Evolutionary conservation across 257 asterid species (phyloP).

Genomic region (Primulina tabacum): DNA sequence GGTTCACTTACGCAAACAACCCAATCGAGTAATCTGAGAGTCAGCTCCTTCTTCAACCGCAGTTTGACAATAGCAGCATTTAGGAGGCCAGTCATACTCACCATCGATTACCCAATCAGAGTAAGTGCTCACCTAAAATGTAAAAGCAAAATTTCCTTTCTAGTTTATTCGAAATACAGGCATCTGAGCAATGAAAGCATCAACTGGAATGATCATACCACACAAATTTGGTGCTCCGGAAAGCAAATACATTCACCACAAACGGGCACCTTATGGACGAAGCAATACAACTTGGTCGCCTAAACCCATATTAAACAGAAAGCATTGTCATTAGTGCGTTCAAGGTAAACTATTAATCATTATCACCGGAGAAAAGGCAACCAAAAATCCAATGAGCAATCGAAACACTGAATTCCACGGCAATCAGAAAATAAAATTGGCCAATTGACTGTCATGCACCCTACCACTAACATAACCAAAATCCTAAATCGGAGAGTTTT

Average conservation of each 20-base stretch:
- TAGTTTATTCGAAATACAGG: background rate
- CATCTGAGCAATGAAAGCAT: background rate
- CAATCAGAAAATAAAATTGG: background rate
- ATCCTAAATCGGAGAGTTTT: conserved; percentile 7
- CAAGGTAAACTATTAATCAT: conserved; percentile 12
- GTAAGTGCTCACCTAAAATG: conserved; percentile 64
- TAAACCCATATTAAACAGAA: conserved; percentile 35
- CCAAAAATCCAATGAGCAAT: background rate
- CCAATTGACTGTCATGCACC: background rate
- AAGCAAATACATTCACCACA: conserved; percentile 97
- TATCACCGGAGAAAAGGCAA: conserved; percentile 7
- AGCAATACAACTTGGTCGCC: conserved; percentile 97
- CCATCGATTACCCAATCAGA: conserved; percentile 99
- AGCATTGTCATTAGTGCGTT: conserved; percentile 18
- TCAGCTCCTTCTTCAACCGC: conserved; percentile 67
- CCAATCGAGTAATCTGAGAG: conserved; percentile 77
- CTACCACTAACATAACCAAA: background rate
- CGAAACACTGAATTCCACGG: conserved; percentile 7
- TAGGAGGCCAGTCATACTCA: conserved; percentile 98
- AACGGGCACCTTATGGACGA: conserved; percentile 96
- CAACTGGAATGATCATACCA: conserved; percentile 51
- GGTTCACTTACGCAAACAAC: conserved; percentile 81
- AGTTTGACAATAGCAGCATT: conserved; percentile 77
- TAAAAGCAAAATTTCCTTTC: conserved; percentile 9
- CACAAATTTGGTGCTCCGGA: conserved; percentile 89